Percentiles rank a stretch among this genome's conserved stretches.
These are phyloP conservation scores for Ettlia oleoabundans DNA, from an alignment of 139 green algal species.

Conservation along the genomic window DNA sequence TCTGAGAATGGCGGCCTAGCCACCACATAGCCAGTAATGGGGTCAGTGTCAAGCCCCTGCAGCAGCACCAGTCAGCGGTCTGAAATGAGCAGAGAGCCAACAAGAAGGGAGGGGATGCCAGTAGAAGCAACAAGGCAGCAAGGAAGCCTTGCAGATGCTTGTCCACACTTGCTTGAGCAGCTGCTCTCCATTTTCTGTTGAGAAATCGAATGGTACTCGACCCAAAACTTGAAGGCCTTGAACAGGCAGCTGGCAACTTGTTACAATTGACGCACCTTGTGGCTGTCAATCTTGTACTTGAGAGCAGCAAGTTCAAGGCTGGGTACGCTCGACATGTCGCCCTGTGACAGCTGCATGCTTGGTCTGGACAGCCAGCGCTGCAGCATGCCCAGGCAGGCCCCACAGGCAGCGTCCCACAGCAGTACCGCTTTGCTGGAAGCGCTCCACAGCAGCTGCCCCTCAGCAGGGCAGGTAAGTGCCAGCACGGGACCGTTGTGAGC, in stretches of 20 bases:
- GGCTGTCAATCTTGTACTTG: not conserved
- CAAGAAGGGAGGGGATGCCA: not conserved
- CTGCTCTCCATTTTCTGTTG: too few species aligned
- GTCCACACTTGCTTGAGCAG: too few species aligned
- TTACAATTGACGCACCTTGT: not conserved
- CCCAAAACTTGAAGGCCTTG: not conserved
- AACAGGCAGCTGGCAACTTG: not conserved
- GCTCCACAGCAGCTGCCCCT: conserved; percentile 69
- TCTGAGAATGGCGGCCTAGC: not conserved
- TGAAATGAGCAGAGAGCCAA: not conserved
- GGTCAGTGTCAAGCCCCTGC: conserved; percentile 54
- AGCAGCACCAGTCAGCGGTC: not conserved
- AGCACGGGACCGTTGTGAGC: conserved; percentile 44
- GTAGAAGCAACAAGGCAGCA: not conserved
- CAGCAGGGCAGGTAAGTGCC: conserved; percentile 31
- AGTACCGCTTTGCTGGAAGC: conserved; percentile 50
- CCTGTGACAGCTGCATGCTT: not conserved
- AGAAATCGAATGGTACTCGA: too few species aligned
- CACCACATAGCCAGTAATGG: conserved; percentile 19
- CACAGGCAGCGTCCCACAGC: conserved; percentile 69
- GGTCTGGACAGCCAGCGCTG: not conserved
- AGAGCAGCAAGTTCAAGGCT: not conserved
- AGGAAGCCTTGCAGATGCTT: not conserved
- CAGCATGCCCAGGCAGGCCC: conserved; percentile 44
- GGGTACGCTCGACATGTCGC: not conserved